Conservation (phyloP, 352 stramenopile genomes). For the Achlya hypogyna region DNA sequence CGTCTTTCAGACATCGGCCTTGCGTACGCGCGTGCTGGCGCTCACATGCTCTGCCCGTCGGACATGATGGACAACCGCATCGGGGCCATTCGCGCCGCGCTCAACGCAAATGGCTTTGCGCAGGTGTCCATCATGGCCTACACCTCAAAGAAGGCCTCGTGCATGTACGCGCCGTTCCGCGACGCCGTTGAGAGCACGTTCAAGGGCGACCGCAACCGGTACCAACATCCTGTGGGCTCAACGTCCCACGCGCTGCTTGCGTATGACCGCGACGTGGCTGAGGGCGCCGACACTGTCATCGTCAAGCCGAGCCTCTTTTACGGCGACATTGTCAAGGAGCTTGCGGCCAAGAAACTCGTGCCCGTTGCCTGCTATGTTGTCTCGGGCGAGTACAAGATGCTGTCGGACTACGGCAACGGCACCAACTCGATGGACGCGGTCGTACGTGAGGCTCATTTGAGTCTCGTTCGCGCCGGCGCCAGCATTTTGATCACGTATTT, state of each 20-base stretch:
- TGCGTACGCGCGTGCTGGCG: conserved; percentile 91
- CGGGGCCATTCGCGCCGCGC: conserved; percentile 87
- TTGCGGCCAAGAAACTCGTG: conserved; percentile 88
- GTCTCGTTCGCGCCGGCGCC: conserved; percentile 85
- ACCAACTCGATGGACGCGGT: conserved; percentile 76
- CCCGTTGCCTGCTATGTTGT: conserved; percentile 98
- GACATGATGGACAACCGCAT: conserved; percentile 98
- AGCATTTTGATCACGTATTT: conserved; percentile 99
- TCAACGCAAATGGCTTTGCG: conserved; percentile 94
- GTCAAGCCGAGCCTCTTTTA: conserved; percentile 99
- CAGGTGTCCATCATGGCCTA: conserved; percentile 99
- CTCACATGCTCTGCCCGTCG: conserved; percentile 95
- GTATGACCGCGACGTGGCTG: conserved; percentile 64
- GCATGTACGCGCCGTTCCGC: conserved; percentile 94
- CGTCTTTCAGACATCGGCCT: conserved; percentile 94
- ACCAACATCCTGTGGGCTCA: conserved; percentile 90
- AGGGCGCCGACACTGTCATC: conserved; percentile 98
- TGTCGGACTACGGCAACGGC: conserved; percentile 89
- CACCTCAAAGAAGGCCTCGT: conserved; percentile 96
- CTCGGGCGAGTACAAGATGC: conserved; percentile 99
- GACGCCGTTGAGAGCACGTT: conserved; percentile 96
- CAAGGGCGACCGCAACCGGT: conserved; percentile 94
- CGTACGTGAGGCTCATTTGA: conserved; percentile 74
- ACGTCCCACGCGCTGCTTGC: conserved; percentile 71
- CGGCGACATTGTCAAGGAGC: conserved; percentile 93